Base-by-base conservation (phyloP, 2,329 filamentous ascomycete species). In the Fusarium udum region DNA sequence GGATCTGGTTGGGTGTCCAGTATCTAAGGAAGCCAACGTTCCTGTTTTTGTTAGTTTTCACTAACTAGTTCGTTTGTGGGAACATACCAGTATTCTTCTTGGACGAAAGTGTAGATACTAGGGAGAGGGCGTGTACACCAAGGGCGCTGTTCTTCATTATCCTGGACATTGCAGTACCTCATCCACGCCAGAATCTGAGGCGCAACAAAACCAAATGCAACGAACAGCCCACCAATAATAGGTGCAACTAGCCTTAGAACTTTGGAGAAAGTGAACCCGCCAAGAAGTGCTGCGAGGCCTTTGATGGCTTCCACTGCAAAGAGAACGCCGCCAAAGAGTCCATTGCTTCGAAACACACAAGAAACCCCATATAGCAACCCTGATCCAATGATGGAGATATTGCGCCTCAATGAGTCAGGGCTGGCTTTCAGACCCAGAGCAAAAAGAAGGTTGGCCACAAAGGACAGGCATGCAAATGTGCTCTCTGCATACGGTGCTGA, bases 71-170 rank as follows among this genome's bases (percentile, higher is more conserved):
- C 39, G n/a, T 11, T 12, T 13, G 3, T 53, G 49, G 16, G 56
- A 10, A 16, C 90, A 81, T 87, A 97, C 95, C 96, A 99, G 82
- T 99, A 98, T 77, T 93, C 86, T 51, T 87, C 87, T 80, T 99
- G 96, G 5, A 98, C 95, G 85, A 93, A 98, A 1, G 90, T 88
- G 82, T 97, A 98, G 68, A 99, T 95, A 80, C 94, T 97, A 8
- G 96, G 96, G 18, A 95, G 72, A n/a, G 83, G 80, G 24, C 85
- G 86, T 26, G 82, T 79, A 80, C 96, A 99, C 96, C 96, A 99
- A 8, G 90, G 88, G 64, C 93, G 85, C 61, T 84, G 68, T 65
- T 78, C 75, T 48, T 79, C 77, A 15, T 36, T 24, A 20, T 59
- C 31, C 16, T 61, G 48, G 32, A 69, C 64, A 42, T 74, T 68